Evolutionary conservation across 192 early-diverging fungal genomes (phyloP).

Genomic region (Coemansia furcata): DNA sequence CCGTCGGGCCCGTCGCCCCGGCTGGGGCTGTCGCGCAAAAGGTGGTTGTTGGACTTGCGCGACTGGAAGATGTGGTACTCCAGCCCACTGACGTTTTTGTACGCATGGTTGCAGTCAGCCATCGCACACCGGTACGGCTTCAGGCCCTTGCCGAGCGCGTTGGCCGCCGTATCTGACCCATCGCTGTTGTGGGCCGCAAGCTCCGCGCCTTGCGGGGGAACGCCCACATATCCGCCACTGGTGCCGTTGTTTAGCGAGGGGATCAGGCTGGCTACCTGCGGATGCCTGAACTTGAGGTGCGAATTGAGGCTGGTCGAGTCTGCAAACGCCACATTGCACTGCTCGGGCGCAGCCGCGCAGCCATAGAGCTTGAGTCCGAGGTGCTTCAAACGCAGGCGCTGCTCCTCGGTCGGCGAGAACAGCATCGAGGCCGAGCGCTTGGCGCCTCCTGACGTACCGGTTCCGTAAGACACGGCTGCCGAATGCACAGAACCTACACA

Average conservation of each 20-base stretch:
- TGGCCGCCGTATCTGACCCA: not conserved
- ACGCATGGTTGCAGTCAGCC: slow-evolving; percentile 63
- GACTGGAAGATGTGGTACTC: slow-evolving; percentile 74
- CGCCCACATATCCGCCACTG: not conserved
- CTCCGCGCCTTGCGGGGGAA: not conserved
- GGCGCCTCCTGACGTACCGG: slow-evolving; percentile 16
- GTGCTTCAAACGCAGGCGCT: slow-evolving; percentile 42
- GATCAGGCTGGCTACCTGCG: slow-evolving; percentile 27
- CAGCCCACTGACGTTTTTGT: slow-evolving; percentile 84
- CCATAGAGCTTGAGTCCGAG: slow-evolving; percentile 52
- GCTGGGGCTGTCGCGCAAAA: slow-evolving; percentile 11
- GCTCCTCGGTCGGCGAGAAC: slow-evolving; percentile 52
- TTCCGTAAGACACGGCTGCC: not conserved
- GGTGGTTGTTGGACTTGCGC: slow-evolving; percentile 42
- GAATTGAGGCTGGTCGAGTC: slow-evolving; percentile 44
- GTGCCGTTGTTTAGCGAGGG: slow-evolving; percentile 33
- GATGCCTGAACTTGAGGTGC: slow-evolving; percentile 49
- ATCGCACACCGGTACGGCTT: slow-evolving; percentile 69
- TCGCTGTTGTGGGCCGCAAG: not conserved
- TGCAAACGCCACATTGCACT: slow-evolving; percentile 40
- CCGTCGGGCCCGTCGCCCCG: not conserved
- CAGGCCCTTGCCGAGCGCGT: slow-evolving; percentile 4
- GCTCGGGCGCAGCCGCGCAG: slow-evolving; percentile 39
- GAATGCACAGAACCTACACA: slow-evolving; percentile 6
- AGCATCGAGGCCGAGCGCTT: slow-evolving; percentile 49